Base-by-base conservation (phyloP, 2,329 filamentous ascomycete species). In the Penicillium expansum region DNA sequence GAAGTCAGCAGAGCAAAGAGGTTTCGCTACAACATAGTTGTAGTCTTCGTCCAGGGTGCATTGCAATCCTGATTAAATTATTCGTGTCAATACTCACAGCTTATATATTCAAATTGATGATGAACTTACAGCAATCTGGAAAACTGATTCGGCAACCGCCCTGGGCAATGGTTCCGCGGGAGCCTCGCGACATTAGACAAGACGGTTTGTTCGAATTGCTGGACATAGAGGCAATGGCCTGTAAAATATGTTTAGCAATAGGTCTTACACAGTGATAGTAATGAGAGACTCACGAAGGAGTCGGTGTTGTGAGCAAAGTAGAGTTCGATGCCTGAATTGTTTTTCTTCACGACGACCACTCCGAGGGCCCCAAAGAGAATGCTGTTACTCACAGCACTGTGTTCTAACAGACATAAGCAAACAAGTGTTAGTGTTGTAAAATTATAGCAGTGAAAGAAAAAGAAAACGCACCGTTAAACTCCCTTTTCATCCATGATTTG, bases 231-330 rank as follows among this genome's bases (percentile, higher is more conserved):
- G 92, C 91, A 52, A 99, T 77, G 6, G 92, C 92, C 78, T 82
- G 54, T 18, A 39, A 29, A 42, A 50, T 20, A 33, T 32, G 24
- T n/a, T 56, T 52, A 66, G 62, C 10, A 41, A 42, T 22, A 14
- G n/a, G 3, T 8, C 1, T 7, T 20, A 5, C 4, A 11, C 3
- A 37, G 29, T 5, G 8, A 22, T 5, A 16, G 8, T 38, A 7
- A 30, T 38, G 24, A 20, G 32, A 68, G 10, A 33, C 79, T 71
- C 69, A 82, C 84, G 68, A 89, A 88, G 1, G 85, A 88, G 71
- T 97, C 93, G 0, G 94, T 99, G 70, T 97, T 99, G 79, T 99
- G 94, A 1, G 89, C 92, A 77, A 96, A 99, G 74, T 93, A 93
- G 50, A 99, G 83, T 69, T 89, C 91, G 62, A 91, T 86, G 1